Evolutionary conservation across 768 basidiomycete species (phyloP), one percentile per base, ranked within the genome.

Genomic region (Dioszegia hungarica): DNA sequence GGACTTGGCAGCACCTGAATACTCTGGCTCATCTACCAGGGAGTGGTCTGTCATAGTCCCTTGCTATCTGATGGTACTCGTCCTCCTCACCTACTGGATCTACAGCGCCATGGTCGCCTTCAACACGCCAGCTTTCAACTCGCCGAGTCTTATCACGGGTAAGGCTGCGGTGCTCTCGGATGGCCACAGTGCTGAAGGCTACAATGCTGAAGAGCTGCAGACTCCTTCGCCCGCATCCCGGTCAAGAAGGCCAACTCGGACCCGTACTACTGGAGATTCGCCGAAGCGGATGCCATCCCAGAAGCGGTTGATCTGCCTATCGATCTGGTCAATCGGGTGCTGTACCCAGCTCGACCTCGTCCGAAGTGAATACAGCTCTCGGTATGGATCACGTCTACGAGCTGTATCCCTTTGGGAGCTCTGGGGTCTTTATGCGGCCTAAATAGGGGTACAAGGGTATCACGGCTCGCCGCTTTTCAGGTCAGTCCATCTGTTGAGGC

Each of bases 11-110:
- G 22, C 22, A 2, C 39, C 5, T 36, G 22, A 36, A 25, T 6
- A 29, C 9, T 20, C 44, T n/a, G n/a, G 14, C 24, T 46, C 44
- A 39, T 12, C 31, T 5, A 12, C 5, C 47, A 77, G 75, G 37
- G 67, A 73, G 49, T 77, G 75, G 75, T 64, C 71, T 1, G 50
- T 75, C 15, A 55, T 77, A 31, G 48, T 75, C 0, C 75, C 75
- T 2, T 67, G 67, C 15, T 75, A 61, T 40, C 34, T 70, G 6
- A 74, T 77, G 67, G 38, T 71, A n/a, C 28, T 75, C 37, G 66
- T 77, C n/a, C 56, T 72, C 0, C 40, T 72, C 25, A 58, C 75
- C 9, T 77, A 77, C 54, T 61, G 60, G 34, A 38, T 51, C 12
- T 77, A 77, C 37, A 58, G 64, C 2, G 66, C 60, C 11, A 33